Percentiles rank a stretch among this genome's conserved stretches.
phyloP scores from a whole-genome alignment of 2,329 filamentous ascomycete species.

The Tolypocladium amazonense region DNA sequence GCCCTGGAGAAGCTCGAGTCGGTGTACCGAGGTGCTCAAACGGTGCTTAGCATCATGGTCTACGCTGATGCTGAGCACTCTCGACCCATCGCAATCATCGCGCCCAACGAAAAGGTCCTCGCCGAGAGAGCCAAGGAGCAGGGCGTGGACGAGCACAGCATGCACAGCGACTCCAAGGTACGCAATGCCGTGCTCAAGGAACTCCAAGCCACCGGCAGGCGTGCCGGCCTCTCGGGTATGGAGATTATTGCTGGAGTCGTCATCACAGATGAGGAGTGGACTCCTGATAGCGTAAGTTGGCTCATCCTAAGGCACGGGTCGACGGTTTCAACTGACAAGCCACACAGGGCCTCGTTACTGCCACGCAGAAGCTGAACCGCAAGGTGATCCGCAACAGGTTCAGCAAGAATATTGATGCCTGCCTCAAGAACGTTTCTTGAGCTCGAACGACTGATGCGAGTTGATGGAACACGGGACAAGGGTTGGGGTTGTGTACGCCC shows the following conservation, averaged over 20 bases:
- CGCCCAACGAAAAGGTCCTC: slow-evolving; percentile 54
- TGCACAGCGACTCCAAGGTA: slow-evolving; percentile 59
- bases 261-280: slow-evolving; percentile 80
- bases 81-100: slow-evolving; percentile 74
- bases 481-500: background rate
- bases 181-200: slow-evolving; percentile 54
- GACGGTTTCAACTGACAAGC: slow-evolving; percentile 8
- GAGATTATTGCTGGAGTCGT: slow-evolving; percentile 71
- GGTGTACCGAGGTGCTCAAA: slow-evolving; percentile 69
- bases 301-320: background rate
- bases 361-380: slow-evolving; percentile 52
- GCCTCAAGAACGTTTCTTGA: slow-evolving; percentile 19
- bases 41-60: slow-evolving; percentile 79
- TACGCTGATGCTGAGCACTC: slow-evolving; percentile 66
- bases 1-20: slow-evolving; percentile 93
- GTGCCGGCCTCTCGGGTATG: slow-evolving; percentile 55
- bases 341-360: slow-evolving; percentile 45
- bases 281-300: slow-evolving; percentile 64
- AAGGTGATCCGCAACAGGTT: slow-evolving; percentile 39
- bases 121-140: slow-evolving; percentile 46
- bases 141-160: slow-evolving; percentile 55
- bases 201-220: slow-evolving; percentile 52
- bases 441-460: background rate
- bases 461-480: background rate
- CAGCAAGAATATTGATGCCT: slow-evolving; percentile 37